Conservation (phyloP, 2,329 filamentous ascomycete genomes). For the Aspergillus texensis region DNA sequence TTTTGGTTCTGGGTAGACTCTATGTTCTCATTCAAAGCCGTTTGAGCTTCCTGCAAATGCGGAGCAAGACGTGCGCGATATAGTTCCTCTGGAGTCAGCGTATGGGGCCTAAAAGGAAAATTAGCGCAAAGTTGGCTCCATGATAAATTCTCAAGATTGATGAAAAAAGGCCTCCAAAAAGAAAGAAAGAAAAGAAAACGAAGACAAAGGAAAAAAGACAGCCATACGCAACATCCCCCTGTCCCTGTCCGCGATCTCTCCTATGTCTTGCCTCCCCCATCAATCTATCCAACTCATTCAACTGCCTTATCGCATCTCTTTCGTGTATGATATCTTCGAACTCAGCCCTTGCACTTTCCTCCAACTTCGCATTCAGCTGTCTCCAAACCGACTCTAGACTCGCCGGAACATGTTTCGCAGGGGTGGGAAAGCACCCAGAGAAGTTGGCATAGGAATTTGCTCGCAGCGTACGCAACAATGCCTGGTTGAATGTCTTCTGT, state of each 20-base stretch:
- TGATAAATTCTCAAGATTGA: neutral
- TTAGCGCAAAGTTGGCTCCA: slow-evolving; percentile 1
- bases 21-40: slow-evolving; percentile 54
- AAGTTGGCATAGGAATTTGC: slow-evolving; percentile 65
- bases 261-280: slow-evolving; percentile 61
- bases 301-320: slow-evolving; percentile 57
- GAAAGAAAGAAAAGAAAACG: neutral
- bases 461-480: slow-evolving; percentile 61
- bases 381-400: slow-evolving; percentile 60
- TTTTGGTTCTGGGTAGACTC: slow-evolving; percentile 56
- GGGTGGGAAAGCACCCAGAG: slow-evolving; percentile 65
- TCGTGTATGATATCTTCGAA: slow-evolving; percentile 64
- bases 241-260: slow-evolving; percentile 48
- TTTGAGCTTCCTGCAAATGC: slow-evolving; percentile 54
- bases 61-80: slow-evolving; percentile 63
- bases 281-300: slow-evolving; percentile 64
- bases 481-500: slow-evolving; percentile 62
- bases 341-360: slow-evolving; percentile 59
- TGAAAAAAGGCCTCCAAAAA: neutral
- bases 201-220: neutral
- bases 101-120: slow-evolving; percentile 55
- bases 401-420: slow-evolving; percentile 59
- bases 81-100: slow-evolving; percentile 57
- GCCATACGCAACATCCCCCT: slow-evolving; percentile 52
- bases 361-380: slow-evolving; percentile 61